A percentile compares a stretch with the other conserved stretches of the same genome.
These are phyloP conservation scores for Oenanthe javanica DNA, from an alignment of 140 eudicot species.

Conservation along the genomic window DNA sequence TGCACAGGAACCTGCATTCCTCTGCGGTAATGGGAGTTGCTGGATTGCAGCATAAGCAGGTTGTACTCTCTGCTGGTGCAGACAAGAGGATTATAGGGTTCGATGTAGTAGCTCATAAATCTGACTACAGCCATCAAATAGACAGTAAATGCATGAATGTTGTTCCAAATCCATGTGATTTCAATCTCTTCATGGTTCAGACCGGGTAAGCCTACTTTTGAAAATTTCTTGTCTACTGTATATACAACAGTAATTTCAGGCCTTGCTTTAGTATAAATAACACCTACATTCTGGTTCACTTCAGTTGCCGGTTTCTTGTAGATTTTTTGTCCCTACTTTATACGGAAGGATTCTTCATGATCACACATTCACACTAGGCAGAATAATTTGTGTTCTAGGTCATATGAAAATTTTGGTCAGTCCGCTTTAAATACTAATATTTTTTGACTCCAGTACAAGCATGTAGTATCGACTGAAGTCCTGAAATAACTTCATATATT, in stretches of 20 bases:
- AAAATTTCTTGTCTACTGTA: not conserved
- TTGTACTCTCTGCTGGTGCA: constrained; percentile 81
- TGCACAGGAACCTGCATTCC: constrained; percentile 71
- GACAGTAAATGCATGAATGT: constrained; percentile 97
- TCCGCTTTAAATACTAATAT: not conserved
- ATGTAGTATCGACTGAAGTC: not conserved
- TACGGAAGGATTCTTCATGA: not conserved
- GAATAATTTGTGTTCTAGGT: not conserved
- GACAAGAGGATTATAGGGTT: constrained; percentile 84
- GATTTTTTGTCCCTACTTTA: not conserved
- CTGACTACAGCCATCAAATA: constrained; percentile 73
- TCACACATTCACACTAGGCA: not conserved
- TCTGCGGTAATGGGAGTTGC: constrained; percentile 99
- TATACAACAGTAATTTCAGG: not conserved
- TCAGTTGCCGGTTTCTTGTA: not conserved
- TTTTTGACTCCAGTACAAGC: not conserved
- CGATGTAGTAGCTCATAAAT: constrained; percentile 58
- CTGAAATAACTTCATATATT: not conserved
- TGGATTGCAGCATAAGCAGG: constrained; percentile 74
- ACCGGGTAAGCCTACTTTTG: constrained; percentile 51
- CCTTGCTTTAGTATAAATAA: not conserved
- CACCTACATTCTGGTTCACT: not conserved
- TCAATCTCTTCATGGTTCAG: constrained; percentile 95
- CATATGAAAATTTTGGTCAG: not conserved
- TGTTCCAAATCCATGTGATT: constrained; percentile 83